Percentiles rank a stretch among this genome's conserved stretches.
Evolutionary conservation across 2,329 filamentous ascomycete species (phyloP).

Genomic region (Fonsecaea pedrosoi): DNA sequence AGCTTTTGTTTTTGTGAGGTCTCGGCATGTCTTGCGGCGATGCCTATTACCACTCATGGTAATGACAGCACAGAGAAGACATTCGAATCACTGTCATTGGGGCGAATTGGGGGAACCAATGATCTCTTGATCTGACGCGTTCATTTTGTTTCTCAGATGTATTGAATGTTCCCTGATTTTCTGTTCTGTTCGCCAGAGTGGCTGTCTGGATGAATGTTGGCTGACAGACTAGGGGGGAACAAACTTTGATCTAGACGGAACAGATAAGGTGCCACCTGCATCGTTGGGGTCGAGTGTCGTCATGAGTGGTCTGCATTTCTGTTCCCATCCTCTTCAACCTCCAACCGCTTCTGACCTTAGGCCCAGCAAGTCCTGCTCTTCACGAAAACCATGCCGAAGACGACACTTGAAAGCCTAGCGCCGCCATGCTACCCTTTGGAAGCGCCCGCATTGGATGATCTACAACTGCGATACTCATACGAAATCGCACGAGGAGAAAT

Average conservation of each 20-base stretch:
- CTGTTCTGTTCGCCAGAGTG: too few relatives aligned
- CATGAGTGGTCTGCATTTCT: not conserved
- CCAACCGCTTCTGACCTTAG: not conserved
- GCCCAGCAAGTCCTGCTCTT: not conserved
- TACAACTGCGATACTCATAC: conserved; percentile 50
- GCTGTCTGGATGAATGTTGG: conserved; percentile 37
- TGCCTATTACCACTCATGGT: not conserved
- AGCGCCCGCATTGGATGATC: conserved; percentile 36
- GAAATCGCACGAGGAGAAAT: conserved; percentile 66
- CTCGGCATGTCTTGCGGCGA: not conserved
- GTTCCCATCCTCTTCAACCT: not conserved
- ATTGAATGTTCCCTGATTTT: conserved; percentile 41
- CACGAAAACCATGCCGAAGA: conserved; percentile 26
- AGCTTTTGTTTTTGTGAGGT: not conserved
- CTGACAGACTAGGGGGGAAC: conserved; percentile 43
- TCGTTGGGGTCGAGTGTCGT: conserved; percentile 9
- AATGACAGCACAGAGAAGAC: not conserved
- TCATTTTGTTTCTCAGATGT: not conserved
- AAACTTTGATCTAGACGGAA: not conserved
- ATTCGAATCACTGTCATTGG: not conserved
- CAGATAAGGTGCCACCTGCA: not conserved
- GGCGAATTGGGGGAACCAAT: too few relatives aligned
- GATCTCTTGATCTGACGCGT: not conserved
- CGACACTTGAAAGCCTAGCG: conserved; percentile 29
- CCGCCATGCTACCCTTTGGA: conserved; percentile 33